Conservation (phyloP, 2,329 filamentous ascomycete genomes). For the Fonsecaea pugnacius region DNA sequence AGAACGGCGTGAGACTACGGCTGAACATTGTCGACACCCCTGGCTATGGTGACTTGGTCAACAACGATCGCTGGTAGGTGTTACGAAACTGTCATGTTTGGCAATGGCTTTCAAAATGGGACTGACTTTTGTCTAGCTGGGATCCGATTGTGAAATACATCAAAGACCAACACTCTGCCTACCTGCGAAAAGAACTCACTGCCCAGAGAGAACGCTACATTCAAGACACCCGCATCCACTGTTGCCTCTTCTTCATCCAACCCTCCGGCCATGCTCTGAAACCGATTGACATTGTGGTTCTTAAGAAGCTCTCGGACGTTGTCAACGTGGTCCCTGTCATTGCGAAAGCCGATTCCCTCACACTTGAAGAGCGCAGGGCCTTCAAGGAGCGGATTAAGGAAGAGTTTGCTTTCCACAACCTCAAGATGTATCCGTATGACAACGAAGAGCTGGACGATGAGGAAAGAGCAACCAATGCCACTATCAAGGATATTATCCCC, state of each 20-base stretch:
- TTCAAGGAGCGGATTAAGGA: slow-evolving; percentile 99
- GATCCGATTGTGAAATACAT: slow-evolving; percentile 99
- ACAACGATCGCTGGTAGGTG: slow-evolving; percentile 89
- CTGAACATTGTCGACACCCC: slow-evolving; percentile 99
- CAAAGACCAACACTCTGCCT: slow-evolving; percentile 99
- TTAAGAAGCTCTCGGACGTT: slow-evolving; percentile 99
- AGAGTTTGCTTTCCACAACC: slow-evolving; percentile 99
- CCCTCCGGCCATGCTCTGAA: slow-evolving; percentile 97
- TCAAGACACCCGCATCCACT: slow-evolving; percentile 98
- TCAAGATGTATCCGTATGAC: slow-evolving; percentile 99
- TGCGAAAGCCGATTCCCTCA: slow-evolving; percentile 95
- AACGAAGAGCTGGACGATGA: slow-evolving; percentile 98
- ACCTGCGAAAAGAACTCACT: slow-evolving; percentile 98
- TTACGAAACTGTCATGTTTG: not conserved
- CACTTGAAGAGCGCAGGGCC: slow-evolving; percentile 87
- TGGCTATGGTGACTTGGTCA: slow-evolving; percentile 97
- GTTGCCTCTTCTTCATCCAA: slow-evolving; percentile 99
- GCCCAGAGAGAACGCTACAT: slow-evolving; percentile 99
- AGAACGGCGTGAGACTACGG: slow-evolving; percentile 95
- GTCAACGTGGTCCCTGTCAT: slow-evolving; percentile 99
- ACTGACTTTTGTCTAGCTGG: slow-evolving; percentile 63
- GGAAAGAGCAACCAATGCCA: slow-evolving; percentile 87
- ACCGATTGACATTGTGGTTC: slow-evolving; percentile 98
- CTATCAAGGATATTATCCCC: slow-evolving; percentile 97
- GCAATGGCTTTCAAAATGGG: slow-evolving; percentile 7